These are phyloP conservation scores for Begonia fuchsioides DNA, from an alignment of 306 rosid species.

Conservation along the genomic window DNA sequence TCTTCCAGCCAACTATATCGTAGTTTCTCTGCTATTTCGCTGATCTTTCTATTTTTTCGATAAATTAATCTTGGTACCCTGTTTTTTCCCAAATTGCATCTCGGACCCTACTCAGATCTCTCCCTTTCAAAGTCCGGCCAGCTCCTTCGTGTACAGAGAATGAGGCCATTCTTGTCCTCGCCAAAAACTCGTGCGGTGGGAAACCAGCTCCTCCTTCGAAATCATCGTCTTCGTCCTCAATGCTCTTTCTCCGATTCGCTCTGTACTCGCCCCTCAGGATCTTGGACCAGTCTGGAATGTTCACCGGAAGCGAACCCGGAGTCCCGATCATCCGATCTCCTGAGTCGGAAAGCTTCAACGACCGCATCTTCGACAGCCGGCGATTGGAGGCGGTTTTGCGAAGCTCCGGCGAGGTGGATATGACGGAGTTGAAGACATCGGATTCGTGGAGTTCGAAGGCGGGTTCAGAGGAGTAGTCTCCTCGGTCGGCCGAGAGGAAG, in stretches of 20 bases:
- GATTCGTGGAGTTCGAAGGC: constrained; percentile 67
- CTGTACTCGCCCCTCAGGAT: constrained; percentile 50
- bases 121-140: constrained; percentile 67
- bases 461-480: constrained; percentile 25
- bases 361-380: constrained; percentile 17
- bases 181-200: constrained; percentile 77
- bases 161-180: constrained; percentile 61
- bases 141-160: constrained; percentile 74
- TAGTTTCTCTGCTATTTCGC: background rate
- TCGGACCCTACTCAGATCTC: constrained; percentile 71
- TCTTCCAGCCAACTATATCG: background rate
- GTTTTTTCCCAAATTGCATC: constrained; percentile 76
- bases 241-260: constrained; percentile 17
- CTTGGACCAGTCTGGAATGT: constrained; percentile 75
- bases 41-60: background rate
- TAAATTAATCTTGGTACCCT: constrained; percentile 45
- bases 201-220: constrained; percentile 17
- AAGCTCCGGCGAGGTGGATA: constrained; percentile 48
- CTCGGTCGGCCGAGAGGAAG: constrained; percentile 29
- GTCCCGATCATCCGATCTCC: constrained; percentile 17
- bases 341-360: constrained; percentile 16
- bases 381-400: constrained; percentile 17
- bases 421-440: constrained; percentile 44
- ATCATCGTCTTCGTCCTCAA: constrained; percentile 9
- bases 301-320: constrained; percentile 45